These are phyloP conservation scores for Eutrema salsugineum DNA, from an alignment of 441 rosid genomes.

Conservation along the genomic window DNA sequence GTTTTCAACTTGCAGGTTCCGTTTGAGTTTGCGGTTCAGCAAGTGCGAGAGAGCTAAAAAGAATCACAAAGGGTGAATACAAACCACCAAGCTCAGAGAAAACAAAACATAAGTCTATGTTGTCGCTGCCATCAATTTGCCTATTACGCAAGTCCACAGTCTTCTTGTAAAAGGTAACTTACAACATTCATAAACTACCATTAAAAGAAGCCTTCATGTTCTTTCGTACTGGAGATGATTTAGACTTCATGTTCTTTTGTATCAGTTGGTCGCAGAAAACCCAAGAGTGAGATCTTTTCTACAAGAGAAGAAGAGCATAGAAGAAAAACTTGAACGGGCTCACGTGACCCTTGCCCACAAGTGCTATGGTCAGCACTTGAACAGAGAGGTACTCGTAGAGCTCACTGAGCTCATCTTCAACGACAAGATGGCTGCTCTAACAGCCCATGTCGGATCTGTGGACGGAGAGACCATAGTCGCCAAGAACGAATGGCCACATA, in stretches of 20 bases:
- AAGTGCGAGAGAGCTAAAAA: slow-evolving; percentile 63
- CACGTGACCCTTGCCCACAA: slow-evolving; percentile 93
- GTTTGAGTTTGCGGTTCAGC: slow-evolving; percentile 63
- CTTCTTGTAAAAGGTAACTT: slow-evolving; percentile 60
- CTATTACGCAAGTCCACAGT: slow-evolving; percentile 42
- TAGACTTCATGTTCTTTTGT: not conserved
- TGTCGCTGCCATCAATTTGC: slow-evolving; percentile 76
- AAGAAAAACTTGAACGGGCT: slow-evolving; percentile 44
- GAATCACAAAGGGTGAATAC: slow-evolving; percentile 63
- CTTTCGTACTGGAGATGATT: not conserved
- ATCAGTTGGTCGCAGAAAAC: slow-evolving; percentile 53
- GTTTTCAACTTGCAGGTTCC: slow-evolving; percentile 55
- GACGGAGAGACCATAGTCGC: slow-evolving; percentile 58
- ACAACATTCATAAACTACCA: not conserved
- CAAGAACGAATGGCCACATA: slow-evolving; percentile 80
- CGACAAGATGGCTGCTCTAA: slow-evolving; percentile 71
- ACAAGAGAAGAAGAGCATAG: slow-evolving; percentile 46
- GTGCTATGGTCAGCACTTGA: slow-evolving; percentile 50
- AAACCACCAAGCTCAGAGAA: slow-evolving; percentile 52
- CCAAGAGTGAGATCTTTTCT: slow-evolving; percentile 46
- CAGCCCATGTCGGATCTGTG: slow-evolving; percentile 55
- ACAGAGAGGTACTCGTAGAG: slow-evolving; percentile 58
- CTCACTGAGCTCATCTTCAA: slow-evolving; percentile 64
- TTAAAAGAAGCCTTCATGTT: not conserved
- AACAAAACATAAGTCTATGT: slow-evolving; percentile 56